These are phyloP conservation scores for Graphilbum ipis-grandicollis DNA, from an alignment of 2,329 filamentous ascomycete species.

Conservation along the genomic window DNA sequence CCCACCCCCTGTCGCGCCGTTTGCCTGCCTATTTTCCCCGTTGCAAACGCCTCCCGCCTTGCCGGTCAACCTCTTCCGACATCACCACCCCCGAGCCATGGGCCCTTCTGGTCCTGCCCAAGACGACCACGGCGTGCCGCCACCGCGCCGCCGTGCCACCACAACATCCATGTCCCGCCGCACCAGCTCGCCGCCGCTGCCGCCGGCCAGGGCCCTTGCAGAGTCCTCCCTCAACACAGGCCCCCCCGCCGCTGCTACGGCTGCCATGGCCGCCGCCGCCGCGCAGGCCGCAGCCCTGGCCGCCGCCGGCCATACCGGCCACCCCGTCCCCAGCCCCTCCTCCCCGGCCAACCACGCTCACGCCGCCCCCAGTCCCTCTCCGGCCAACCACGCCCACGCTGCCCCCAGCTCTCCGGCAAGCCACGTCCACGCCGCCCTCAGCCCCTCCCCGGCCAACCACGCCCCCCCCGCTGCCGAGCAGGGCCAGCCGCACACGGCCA, in stretches of 20 bases:
- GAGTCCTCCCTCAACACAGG: background rate
- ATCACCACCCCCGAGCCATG: too few relatives aligned
- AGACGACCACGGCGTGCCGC: slow-evolving; percentile 1
- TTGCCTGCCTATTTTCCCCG: background rate
- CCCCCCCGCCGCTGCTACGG: background rate
- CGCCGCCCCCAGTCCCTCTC: background rate
- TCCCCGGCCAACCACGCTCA: background rate
- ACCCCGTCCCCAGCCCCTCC: slow-evolving; percentile 1
- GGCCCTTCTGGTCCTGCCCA: slow-evolving; percentile 4
- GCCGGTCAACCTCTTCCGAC: too few relatives aligned
- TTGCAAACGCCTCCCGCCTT: too few relatives aligned
- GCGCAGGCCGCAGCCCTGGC: slow-evolving; percentile 6
- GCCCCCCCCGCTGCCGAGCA: background rate
- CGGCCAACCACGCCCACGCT: background rate
- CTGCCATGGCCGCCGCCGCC: slow-evolving; percentile 3
- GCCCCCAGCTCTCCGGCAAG: too few relatives aligned
- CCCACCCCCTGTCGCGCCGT: background rate
- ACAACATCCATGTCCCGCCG: slow-evolving; percentile 4
- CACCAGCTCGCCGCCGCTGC: background rate
- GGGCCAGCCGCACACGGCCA: slow-evolving; percentile 2
- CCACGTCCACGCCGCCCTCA: slow-evolving; percentile 1
- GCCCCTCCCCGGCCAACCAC: background rate
- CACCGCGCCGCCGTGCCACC: slow-evolving; percentile 4
- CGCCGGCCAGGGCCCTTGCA: background rate
- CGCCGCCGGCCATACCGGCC: slow-evolving; percentile 1